Evolutionary conservation across 495 filamentous ascomycete genomes (phyloP).

Genomic region (Aspergillus funiculosus): DNA sequence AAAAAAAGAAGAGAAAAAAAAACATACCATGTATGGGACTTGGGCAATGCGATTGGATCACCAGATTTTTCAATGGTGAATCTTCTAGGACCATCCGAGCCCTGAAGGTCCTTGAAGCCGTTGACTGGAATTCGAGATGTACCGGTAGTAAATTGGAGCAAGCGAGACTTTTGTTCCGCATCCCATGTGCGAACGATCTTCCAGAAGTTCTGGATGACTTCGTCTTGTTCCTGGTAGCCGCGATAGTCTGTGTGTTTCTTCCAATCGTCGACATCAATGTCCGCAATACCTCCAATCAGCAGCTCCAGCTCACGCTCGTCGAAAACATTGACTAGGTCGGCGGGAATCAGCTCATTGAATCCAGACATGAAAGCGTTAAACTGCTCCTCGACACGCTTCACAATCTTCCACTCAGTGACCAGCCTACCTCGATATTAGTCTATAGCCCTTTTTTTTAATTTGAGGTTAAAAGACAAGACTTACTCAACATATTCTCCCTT

Average conservation of each 20-base stretch:
- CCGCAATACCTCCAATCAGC: conserved; percentile 96
- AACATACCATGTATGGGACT: conserved; percentile 94
- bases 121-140: conserved; percentile 98
- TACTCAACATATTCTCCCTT: conserved; percentile 93
- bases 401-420: conserved; percentile 98
- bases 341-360: conserved; percentile 95
- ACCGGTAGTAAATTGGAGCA: conserved; percentile 95
- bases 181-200: conserved; percentile 96
- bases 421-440: conserved; percentile 57
- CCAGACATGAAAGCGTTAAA: conserved; percentile 97
- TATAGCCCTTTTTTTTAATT: neutral
- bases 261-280: conserved; percentile 99
- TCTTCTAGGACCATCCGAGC: conserved; percentile 86
- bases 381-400: conserved; percentile 95
- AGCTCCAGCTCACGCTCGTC: conserved; percentile 96
- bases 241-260: conserved; percentile 99
- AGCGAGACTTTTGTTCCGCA: conserved; percentile 92
- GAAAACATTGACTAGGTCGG: conserved; percentile 96
- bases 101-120: conserved; percentile 98
- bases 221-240: conserved; percentile 96
- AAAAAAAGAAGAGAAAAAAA: conserved; percentile 1
- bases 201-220: conserved; percentile 98
- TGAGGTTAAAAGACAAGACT: conserved; percentile 23
- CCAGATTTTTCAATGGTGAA: conserved; percentile 99
- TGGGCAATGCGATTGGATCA: conserved; percentile 81